Conservation (phyloP, 345 rosid species). For the Citrus medica region DNA sequence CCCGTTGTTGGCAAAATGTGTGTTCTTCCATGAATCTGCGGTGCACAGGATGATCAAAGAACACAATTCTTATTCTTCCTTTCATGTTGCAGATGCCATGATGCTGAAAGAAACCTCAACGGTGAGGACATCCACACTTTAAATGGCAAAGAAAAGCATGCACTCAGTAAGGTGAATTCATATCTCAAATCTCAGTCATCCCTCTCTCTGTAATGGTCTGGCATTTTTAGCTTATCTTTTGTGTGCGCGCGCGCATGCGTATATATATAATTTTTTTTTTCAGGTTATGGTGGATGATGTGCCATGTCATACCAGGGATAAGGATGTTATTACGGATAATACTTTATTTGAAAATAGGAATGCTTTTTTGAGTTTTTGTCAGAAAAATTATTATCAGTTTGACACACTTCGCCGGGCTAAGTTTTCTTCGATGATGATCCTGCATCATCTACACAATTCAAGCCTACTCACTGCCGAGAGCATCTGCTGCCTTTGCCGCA, state of each 20-base stretch:
- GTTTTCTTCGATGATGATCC: conserved; percentile 76
- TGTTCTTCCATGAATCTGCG: not conserved
- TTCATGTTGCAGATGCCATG: conserved; percentile 47
- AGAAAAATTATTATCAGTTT: conserved; percentile 49
- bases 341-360: conserved; percentile 50
- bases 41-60: not conserved
- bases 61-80: not conserved
- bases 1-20: not conserved
- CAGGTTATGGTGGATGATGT: conserved; percentile 44
- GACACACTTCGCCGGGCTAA: conserved; percentile 71
- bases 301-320: conserved; percentile 43
- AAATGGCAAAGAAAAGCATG: conserved; percentile 43
- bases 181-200: not conserved
- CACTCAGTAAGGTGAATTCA: conserved; percentile 44
- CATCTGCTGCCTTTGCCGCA: conserved; percentile 38
- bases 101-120: conserved; percentile 21
- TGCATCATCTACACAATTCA: conserved; percentile 47
- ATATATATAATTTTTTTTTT: not conserved
- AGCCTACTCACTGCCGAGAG: not conserved
- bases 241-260: no score
- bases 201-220: not conserved
- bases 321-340: conserved; percentile 35
- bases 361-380: conserved; percentile 52
- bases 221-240: not conserved
- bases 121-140: conserved; percentile 25